These are phyloP conservation scores for Alternaria sp. DNA, from an alignment of 2,329 filamentous ascomycete genomes.

Conservation along the genomic window DNA sequence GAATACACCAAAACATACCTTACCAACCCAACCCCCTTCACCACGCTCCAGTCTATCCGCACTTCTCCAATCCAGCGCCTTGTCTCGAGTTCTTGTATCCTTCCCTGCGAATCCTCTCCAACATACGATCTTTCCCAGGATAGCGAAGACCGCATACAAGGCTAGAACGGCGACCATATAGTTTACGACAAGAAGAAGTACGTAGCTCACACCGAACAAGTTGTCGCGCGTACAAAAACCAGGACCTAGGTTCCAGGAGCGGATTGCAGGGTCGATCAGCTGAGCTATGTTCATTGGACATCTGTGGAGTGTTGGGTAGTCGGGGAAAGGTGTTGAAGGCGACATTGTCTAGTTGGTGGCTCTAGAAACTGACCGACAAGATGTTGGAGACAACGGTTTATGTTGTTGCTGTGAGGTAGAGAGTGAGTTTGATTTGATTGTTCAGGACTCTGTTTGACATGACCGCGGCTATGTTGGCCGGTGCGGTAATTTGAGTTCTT, in stretches of 20 bases:
- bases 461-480: neutral
- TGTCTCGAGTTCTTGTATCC: neutral
- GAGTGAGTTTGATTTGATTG: neutral
- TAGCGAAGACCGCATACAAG: neutral
- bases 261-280: conserved; percentile 3
- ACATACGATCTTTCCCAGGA: neutral
- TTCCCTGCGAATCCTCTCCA: neutral
- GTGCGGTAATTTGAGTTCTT: conserved; percentile 2
- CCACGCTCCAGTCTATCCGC: neutral
- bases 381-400: neutral
- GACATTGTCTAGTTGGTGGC: neutral
- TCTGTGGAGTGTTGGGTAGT: conserved; percentile 2
- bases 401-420: neutral
- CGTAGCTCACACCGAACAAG: neutral
- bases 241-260: neutral
- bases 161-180: neutral
- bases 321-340: neutral
- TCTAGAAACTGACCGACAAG: neutral
- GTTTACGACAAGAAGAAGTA: neutral
- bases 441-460: neutral
- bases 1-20: neutral
- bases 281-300: neutral
- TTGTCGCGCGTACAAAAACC: conserved; percentile 6
- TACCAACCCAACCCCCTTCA: neutral
- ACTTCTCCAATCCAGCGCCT: neutral